Evolutionary conservation across 78 protist species (phyloP).

Genomic region (Dictyostelium firmibasis): DNA sequence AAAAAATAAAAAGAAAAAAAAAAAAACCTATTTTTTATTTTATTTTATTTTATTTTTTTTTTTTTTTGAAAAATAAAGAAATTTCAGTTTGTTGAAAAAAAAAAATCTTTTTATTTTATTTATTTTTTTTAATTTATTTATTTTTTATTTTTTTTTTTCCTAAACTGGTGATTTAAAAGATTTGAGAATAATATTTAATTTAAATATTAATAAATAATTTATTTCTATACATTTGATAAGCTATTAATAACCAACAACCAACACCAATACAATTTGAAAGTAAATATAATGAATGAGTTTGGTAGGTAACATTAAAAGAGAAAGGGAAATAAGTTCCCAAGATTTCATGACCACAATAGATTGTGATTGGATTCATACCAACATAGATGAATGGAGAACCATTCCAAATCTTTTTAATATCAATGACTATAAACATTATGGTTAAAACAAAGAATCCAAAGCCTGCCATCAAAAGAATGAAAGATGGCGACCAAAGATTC

Average conservation of each 20-base stretch:
- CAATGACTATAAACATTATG: constrained; percentile 39
- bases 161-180: background rate
- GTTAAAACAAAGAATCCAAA: constrained; percentile 62
- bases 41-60: background rate
- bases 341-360: constrained; percentile 76
- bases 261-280: constrained; percentile 73
- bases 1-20: background rate
- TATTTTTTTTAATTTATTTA: background rate
- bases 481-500: constrained; percentile 88
- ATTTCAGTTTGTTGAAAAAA: too few species aligned
- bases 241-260: constrained; percentile 63
- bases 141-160: background rate
- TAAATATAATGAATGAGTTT: constrained; percentile 35
- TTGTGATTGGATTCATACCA: constrained; percentile 89
- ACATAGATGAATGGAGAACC: constrained; percentile 86
- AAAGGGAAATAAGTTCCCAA: constrained; percentile 63
- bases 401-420: constrained; percentile 71
- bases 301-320: constrained; percentile 19
- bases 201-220: constrained; percentile 67
- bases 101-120: background rate
- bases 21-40: background rate
- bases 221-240: constrained; percentile 68
- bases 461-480: constrained; percentile 77
- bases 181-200: background rate
- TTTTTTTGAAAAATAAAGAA: too few species aligned